Percentiles rank a stretch among this genome's conserved stretches.
Evolutionary conservation across 768 basidiomycete species (phyloP).

Genomic region (Trametes punicea): DNA sequence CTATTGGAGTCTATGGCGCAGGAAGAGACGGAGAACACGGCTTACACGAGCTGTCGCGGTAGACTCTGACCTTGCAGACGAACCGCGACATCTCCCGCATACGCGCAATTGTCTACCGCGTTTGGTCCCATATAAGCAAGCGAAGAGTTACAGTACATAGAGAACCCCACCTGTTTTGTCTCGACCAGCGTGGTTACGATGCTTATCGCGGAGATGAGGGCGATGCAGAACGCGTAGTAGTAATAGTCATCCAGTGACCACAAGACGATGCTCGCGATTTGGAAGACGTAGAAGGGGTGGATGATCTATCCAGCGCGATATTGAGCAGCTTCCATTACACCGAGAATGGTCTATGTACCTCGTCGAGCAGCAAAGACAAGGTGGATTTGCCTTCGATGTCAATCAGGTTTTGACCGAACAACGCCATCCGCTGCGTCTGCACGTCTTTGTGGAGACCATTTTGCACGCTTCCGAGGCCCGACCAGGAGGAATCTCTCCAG

Average conservation of each 20-base stretch:
- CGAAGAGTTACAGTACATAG: conserved; percentile 18
- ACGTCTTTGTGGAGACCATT: conserved; percentile 54
- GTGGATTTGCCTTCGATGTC: conserved; percentile 89
- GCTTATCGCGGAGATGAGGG: conserved; percentile 81
- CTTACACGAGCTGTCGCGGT: conserved; percentile 72
- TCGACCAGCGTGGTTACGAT: conserved; percentile 86
- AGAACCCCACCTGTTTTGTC: conserved; percentile 85
- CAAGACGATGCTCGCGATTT: conserved; percentile 89
- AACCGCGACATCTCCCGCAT: conserved; percentile 98
- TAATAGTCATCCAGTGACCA: conserved; percentile 97
- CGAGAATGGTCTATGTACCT: conserved; percentile 56
- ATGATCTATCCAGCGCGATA: conserved; percentile 57
- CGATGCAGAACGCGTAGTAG: conserved; percentile 97
- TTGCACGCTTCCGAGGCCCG: conserved; percentile 56
- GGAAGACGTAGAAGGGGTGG: conserved; percentile 98
- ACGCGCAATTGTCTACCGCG: conserved; percentile 72
- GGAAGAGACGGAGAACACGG: conserved; percentile 4
- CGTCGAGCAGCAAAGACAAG: conserved; percentile 76
- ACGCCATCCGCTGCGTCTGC: conserved; percentile 58
- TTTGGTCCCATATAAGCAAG: conserved; percentile 4
- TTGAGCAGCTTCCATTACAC: no score
- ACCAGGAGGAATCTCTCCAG: conserved; percentile 85
- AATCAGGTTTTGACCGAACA: conserved; percentile 86
- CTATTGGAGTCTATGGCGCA: not conserved
- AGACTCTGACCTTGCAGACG: conserved; percentile 69